phyloP scores from a whole-genome alignment of 1,284 basidiomycete genomes.

The Trichosporon coremiiforme region DNA sequence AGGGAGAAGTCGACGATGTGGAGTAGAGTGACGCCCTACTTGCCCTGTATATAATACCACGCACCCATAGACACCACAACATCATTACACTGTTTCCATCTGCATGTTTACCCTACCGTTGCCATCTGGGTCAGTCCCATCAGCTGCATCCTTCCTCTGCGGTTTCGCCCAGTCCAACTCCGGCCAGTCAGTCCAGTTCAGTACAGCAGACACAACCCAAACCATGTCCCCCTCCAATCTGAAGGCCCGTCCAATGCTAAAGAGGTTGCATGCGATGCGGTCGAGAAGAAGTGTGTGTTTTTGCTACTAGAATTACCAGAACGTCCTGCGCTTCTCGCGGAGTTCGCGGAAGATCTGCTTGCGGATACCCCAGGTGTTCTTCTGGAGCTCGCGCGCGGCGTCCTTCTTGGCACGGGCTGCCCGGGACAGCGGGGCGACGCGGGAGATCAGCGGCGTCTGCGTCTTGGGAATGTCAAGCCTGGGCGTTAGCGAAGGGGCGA shows the following conservation, averaged over 20 bases:
- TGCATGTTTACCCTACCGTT: no score
- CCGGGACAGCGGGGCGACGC: slow-evolving; percentile 42
- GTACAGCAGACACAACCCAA: no score
- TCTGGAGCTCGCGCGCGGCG: slow-evolving; percentile 32
- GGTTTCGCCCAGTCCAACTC: no score
- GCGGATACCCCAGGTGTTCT: slow-evolving; percentile 45
- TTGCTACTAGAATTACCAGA: slow-evolving; percentile 42
- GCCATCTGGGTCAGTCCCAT: no score
- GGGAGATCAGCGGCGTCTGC: slow-evolving; percentile 41
- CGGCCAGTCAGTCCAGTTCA: no score
- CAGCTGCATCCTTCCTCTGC: no score
- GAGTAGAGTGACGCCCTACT: background rate
- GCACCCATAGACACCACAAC: background rate
- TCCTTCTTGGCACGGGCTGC: slow-evolving; percentile 31
- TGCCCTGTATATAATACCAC: background rate
- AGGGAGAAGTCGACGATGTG: slow-evolving; percentile 27
- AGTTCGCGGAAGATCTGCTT: slow-evolving; percentile 44
- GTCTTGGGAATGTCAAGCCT: slow-evolving; percentile 38
- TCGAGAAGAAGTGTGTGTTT: background rate
- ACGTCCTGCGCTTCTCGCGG: slow-evolving; percentile 47
- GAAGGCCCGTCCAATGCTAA: background rate
- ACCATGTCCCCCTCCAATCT: no score
- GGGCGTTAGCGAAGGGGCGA: slow-evolving; percentile 10
- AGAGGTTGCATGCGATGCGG: slow-evolving; percentile 16
- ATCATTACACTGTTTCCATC: no score